Conservation (phyloP, 352 stramenopile genomes). For the Globisporangium takayamanum region DNA sequence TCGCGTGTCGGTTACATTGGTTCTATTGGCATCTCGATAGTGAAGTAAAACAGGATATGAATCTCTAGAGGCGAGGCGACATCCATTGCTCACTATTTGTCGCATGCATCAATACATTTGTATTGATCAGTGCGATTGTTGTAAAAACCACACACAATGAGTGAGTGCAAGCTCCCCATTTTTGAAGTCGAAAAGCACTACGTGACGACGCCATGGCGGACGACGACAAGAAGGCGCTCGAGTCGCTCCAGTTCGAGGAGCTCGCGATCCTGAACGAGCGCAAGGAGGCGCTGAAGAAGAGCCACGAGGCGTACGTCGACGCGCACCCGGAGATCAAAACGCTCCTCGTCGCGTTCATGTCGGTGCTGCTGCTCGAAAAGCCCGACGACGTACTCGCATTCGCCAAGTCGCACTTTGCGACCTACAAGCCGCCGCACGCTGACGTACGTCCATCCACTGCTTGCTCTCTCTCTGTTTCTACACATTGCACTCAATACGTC, state of each 20-base stretch:
- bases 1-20: too few species aligned
- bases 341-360: constrained; percentile 86
- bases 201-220: constrained; percentile 15
- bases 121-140: too few species aligned
- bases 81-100: too few species aligned
- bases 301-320: constrained; percentile 78
- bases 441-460: constrained; percentile 19
- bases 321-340: constrained; percentile 87
- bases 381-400: constrained; percentile 77
- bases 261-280: constrained; percentile 79
- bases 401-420: constrained; percentile 71
- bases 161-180: background rate
- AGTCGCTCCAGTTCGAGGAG: constrained; percentile 80
- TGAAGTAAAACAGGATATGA: too few species aligned
- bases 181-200: background rate
- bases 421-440: constrained; percentile 49
- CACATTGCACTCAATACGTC: background rate
- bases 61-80: too few species aligned
- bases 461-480: too few species aligned
- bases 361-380: constrained; percentile 82
- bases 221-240: constrained; percentile 40
- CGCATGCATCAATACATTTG: too few species aligned
- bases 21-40: too few species aligned
- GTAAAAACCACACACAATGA: too few species aligned
- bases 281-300: constrained; percentile 83